A percentile compares a stretch with the other conserved stretches of the same genome.
phyloP scores from a whole-genome alignment of 305 asterid species.

The Nicotiana rustica region DNA sequence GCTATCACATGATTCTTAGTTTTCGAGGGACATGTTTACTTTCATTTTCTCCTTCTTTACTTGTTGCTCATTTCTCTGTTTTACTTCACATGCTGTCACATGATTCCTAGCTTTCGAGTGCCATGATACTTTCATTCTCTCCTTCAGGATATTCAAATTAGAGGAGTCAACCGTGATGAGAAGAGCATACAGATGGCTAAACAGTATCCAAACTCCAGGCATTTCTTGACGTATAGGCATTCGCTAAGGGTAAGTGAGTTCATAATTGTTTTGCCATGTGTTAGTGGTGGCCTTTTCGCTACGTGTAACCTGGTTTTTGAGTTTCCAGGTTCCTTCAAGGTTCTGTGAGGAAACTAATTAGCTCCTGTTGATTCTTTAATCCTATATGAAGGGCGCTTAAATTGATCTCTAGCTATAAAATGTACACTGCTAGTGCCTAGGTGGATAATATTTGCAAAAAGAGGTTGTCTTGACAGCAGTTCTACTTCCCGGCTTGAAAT shows the following conservation, averaged over 20 bases:
- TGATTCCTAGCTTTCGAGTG: constrained; percentile 30
- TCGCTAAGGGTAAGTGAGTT: constrained; percentile 76
- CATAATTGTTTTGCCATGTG: not conserved
- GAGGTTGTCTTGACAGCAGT: not conserved
- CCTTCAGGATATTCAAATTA: constrained; percentile 89
- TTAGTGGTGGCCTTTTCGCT: constrained; percentile 20
- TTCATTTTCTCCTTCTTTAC: constrained; percentile 21
- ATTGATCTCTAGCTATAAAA: constrained; percentile 22
- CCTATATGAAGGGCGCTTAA: not conserved
- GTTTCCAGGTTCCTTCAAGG: constrained; percentile 6
- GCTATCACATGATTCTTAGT: not conserved
- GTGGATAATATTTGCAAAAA: not conserved
- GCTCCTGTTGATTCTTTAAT: not conserved
- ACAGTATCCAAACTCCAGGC: constrained; percentile 87
- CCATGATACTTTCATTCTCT: constrained; percentile 33
- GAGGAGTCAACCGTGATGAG: constrained; percentile 97
- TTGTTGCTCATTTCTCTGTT: constrained; percentile 30
- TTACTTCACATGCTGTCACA: constrained; percentile 16
- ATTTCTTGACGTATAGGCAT: constrained; percentile 92
- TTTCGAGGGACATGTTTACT: too few relatives aligned
- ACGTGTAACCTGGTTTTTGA: not conserved
- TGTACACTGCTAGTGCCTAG: not conserved
- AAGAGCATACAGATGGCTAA: constrained; percentile 87
- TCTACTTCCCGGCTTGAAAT: not conserved
- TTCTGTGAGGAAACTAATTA: not conserved